Base-by-base conservation (phyloP, 306 rosid species). In the Luffa acutangula region DNA sequence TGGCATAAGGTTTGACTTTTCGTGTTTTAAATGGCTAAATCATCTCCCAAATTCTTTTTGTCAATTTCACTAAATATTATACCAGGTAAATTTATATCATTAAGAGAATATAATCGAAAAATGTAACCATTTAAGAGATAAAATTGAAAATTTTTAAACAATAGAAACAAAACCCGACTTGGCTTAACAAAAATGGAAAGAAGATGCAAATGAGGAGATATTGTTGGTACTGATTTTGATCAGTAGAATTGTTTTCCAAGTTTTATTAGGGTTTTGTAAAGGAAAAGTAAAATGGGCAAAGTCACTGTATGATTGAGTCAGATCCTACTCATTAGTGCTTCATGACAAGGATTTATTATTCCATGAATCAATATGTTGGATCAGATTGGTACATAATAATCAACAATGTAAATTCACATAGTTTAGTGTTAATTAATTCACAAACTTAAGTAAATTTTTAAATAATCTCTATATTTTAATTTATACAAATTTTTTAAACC, bases 311-410 rank as follows among this genome's bases (percentile, higher is more conserved):
- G 58, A 74, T 74, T 31, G 78, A 74, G 62, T 74, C 78, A 51
- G 78, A 74, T 74, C 45, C 78, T 72, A 72, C 77, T 72, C 25
- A 72, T 25, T 13, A 72, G 77, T 72, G 77, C 77, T 48, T 46
- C 21, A 37, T 72, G 77, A 72, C 77, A 72, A 48, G 53, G 58
- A n/a, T 42, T 72, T 45, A 48, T 48, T 48, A 72, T 48, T 72
- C 77, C 77, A 48, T 54, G 56, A 48, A 72, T 72, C 58, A 72
- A 48, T 12, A 72, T 72, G 77, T 72, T 72, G 77, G 58, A 72
- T 48, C 10, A 14, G 42, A 72, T 72, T 72, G 77, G 77, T 46
- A 2, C 0, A 71, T 46, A 46, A 25, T 25, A 9, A 43, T 20
- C 37, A 48, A 72, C 4, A 20, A 70, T 48, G 21, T 6, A 25